Percentiles rank a stretch among this genome's conserved stretches.
These are phyloP conservation scores for Pneumocystis sp. DNA, from an alignment of 1,139 yeast species.

Conservation along the genomic window DNA sequence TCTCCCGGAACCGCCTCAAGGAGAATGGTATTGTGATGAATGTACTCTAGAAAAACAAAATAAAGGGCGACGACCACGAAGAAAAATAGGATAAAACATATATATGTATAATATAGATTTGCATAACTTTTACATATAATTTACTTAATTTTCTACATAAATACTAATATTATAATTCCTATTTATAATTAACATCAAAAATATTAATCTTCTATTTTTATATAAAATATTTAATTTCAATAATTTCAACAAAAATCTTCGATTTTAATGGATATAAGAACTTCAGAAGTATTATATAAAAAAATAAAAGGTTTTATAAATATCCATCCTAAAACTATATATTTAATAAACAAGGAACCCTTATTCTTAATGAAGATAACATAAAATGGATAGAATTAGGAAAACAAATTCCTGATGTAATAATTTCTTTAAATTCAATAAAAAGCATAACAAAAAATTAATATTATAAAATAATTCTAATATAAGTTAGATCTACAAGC, in stretches of 20 bases:
- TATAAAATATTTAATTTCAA: not conserved
- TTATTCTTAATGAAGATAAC: constrained; percentile 6
- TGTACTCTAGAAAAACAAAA: constrained; percentile 28
- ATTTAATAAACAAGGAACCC: not conserved
- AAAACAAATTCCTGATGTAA: constrained; percentile 5
- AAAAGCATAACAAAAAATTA: constrained; percentile 2
- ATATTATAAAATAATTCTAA: not conserved
- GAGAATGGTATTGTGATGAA: constrained; percentile 95
- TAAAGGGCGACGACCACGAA: not conserved
- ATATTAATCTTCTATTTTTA: not conserved
- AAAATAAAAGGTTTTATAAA: not conserved
- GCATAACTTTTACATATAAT: not conserved
- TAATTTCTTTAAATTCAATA: constrained; percentile 8
- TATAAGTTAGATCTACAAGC: constrained; percentile 7
- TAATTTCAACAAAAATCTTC: not conserved
- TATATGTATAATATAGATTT: not conserved
- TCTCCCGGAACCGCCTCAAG: constrained; percentile 76
- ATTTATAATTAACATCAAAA: not conserved
- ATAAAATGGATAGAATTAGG: constrained; percentile 10
- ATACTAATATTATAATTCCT: not conserved
- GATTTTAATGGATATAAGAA: not conserved
- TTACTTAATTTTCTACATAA: not conserved
- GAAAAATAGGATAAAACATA: not conserved
- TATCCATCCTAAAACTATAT: not conserved
- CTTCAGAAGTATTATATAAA: not conserved